Conservation (phyloP, 2,329 filamentous ascomycete genomes). For the Hirsutella rhossiliensis region DNA sequence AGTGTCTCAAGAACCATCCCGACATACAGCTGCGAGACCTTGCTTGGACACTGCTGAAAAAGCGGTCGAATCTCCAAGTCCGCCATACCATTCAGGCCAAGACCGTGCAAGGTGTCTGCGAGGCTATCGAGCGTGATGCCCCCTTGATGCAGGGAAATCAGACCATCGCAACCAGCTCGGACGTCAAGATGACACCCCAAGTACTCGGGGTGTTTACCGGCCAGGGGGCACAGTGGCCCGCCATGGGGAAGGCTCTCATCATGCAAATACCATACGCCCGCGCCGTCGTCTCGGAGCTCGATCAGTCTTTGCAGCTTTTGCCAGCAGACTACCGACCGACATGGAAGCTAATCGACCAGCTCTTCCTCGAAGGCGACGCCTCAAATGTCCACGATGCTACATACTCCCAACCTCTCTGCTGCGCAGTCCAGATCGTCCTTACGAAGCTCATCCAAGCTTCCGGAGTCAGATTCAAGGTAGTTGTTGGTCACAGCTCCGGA, state of each 20-base stretch:
- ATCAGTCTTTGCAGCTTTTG: neutral
- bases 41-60: too few species aligned
- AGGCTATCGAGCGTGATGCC: neutral
- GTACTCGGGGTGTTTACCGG: slow-evolving; percentile 19
- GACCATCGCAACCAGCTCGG: neutral
- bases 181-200: neutral
- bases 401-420: slow-evolving; percentile 18
- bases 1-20: too few species aligned
- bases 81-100: too few species aligned
- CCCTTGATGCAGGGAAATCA: neutral
- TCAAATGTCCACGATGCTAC: neutral
- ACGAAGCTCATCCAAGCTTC: slow-evolving; percentile 20
- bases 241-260: slow-evolving; percentile 18
- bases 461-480: slow-evolving; percentile 15
- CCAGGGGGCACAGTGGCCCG: slow-evolving; percentile 20
- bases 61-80: too few species aligned
- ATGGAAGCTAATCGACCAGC: neutral
- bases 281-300: neutral
- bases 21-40: too few species aligned
- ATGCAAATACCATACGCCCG: neutral
- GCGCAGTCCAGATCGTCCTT: slow-evolving; percentile 25
- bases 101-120: too few species aligned
- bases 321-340: neutral
- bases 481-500: slow-evolving; percentile 27
- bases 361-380: neutral